Evolutionary conservation across 176 grass and related monocot species (phyloP).

Genomic region (Hyparrhenia diplandra): DNA sequence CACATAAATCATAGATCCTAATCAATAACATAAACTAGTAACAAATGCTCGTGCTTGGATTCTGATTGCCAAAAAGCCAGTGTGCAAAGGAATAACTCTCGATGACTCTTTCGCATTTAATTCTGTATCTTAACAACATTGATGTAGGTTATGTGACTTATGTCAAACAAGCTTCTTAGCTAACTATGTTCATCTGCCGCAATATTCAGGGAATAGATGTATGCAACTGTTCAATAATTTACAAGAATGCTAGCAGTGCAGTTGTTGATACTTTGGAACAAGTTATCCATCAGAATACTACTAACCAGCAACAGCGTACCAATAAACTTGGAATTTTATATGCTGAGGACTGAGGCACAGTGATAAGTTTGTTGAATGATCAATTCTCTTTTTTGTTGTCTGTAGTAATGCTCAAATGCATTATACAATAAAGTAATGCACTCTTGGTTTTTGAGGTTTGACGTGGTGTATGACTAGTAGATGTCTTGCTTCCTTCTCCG

Average conservation of each 20-base stretch:
- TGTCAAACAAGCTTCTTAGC: background rate
- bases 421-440: conserved; percentile 4
- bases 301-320: conserved; percentile 7
- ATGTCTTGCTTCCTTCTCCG: background rate
- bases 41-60: background rate
- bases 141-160: background rate
- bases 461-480: background rate
- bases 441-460: background rate
- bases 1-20: background rate
- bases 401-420: background rate
- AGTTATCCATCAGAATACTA: background rate
- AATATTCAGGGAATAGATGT: background rate
- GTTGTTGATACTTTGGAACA: background rate
- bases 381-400: background rate
- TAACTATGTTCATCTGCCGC: background rate
- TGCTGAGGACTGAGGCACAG: background rate
- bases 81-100: background rate
- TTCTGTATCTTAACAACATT: background rate
- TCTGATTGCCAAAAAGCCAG: background rate
- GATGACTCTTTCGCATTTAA: background rate
- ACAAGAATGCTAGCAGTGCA: background rate
- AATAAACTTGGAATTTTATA: background rate
- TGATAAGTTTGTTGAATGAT: background rate
- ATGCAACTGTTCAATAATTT: background rate
- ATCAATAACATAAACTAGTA: background rate